Evolutionary conservation across 1,139 yeast genomes (phyloP).

Genomic region (Pichia inconspicua): DNA sequence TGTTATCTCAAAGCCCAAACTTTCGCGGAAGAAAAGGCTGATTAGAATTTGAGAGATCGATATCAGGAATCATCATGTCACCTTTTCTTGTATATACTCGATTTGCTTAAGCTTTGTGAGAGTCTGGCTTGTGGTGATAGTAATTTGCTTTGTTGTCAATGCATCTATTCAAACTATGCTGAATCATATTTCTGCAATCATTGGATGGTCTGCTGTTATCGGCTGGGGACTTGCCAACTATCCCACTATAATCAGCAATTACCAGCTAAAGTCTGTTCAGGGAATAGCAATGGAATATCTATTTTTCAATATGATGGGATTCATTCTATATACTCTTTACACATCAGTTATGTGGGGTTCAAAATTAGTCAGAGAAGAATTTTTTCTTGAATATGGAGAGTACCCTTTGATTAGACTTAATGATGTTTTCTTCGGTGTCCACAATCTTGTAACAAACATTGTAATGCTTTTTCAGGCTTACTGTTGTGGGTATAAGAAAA

Average conservation of each 20-base stretch:
- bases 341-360: conserved; percentile 20
- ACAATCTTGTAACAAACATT: conserved; percentile 22
- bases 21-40: too few species aligned
- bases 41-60: too few species aligned
- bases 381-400: conserved; percentile 18
- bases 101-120: too few species aligned
- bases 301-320: conserved; percentile 27
- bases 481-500: conserved; percentile 25
- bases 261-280: conserved; percentile 25
- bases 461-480: conserved; percentile 26
- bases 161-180: not conserved
- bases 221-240: conserved; percentile 26
- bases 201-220: conserved; percentile 26
- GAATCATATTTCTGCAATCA: not conserved
- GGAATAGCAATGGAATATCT: conserved; percentile 29
- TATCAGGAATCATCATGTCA: too few species aligned
- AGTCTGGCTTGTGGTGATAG: too few species aligned
- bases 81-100: too few species aligned
- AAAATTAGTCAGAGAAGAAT: conserved; percentile 22
- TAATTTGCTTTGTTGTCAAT: not conserved
- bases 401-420: conserved; percentile 25
- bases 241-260: conserved; percentile 26
- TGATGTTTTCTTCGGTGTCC: conserved; percentile 26
- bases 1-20: too few species aligned
- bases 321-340: conserved; percentile 24